Percentiles rank a stretch among this genome's conserved stretches.
phyloP scores from a whole-genome alignment of 1,139 yeast genomes.

The Pneumocystis murina region DNA sequence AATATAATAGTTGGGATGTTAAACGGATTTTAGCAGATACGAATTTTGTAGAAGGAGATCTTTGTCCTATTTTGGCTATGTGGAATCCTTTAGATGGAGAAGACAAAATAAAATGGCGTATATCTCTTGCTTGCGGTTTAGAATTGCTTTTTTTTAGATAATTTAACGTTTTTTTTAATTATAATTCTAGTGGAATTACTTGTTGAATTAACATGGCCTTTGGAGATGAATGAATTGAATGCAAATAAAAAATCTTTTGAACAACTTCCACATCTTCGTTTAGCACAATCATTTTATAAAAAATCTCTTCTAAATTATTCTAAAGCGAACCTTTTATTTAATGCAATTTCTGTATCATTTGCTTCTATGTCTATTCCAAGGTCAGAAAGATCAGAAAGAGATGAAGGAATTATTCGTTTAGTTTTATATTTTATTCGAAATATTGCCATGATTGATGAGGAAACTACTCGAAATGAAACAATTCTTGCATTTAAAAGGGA shows the following conservation, averaged over 20 bases:
- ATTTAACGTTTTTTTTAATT: neutral
- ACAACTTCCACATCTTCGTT: slow-evolving; percentile 44
- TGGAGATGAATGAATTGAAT: slow-evolving; percentile 39
- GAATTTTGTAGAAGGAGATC: slow-evolving; percentile 56
- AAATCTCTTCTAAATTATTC: slow-evolving; percentile 45
- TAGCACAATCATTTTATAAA: slow-evolving; percentile 59
- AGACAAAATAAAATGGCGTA: slow-evolving; percentile 9
- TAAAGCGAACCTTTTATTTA: slow-evolving; percentile 49
- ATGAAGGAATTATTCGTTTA: slow-evolving; percentile 55
- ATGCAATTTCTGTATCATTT: slow-evolving; percentile 54
- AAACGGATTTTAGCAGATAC: slow-evolving; percentile 80
- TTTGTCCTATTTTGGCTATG: slow-evolving; percentile 57
- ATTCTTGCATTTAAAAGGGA: slow-evolving; percentile 46
- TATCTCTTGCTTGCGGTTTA: slow-evolving; percentile 15
- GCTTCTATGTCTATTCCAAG: slow-evolving; percentile 42
- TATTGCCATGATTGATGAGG: slow-evolving; percentile 62
- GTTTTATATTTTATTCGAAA: slow-evolving; percentile 65
- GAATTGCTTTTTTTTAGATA: slow-evolving; percentile 1
- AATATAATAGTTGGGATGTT: slow-evolving; percentile 53
- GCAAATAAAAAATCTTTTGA: slow-evolving; percentile 39
- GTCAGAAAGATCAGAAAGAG: slow-evolving; percentile 51
- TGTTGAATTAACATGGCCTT: slow-evolving; percentile 80
- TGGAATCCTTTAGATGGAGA: slow-evolving; percentile 41
- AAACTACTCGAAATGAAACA: slow-evolving; percentile 49
- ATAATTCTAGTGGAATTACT: slow-evolving; percentile 49